Conservation (phyloP, 768 basidiomycete genomes). For the Pleurotus citrinopileatus region DNA sequence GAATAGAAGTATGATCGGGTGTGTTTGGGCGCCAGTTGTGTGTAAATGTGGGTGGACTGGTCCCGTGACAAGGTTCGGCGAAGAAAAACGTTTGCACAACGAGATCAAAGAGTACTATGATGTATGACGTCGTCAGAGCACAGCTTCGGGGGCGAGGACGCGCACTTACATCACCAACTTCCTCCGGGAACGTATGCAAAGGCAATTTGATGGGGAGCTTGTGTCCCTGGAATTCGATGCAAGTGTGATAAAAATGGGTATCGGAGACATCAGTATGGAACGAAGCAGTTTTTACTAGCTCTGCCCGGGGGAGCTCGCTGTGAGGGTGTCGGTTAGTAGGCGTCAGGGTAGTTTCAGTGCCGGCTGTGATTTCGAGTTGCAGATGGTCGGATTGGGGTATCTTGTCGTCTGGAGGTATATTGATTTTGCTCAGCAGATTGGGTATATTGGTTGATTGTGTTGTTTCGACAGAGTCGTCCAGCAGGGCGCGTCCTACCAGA, state of each 20-base stretch:
- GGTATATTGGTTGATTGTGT: neutral
- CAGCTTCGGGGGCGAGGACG: neutral
- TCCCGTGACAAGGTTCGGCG: constrained; percentile 30
- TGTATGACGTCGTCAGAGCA: neutral
- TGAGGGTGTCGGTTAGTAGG: constrained; percentile 18
- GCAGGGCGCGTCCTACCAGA: constrained; percentile 36
- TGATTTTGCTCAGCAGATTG: neutral
- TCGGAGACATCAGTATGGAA: constrained; percentile 28
- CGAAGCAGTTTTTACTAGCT: constrained; percentile 29
- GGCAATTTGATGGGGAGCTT: constrained; percentile 69
- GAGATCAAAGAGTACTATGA: constrained; percentile 71
- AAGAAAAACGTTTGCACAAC: constrained; percentile 41
- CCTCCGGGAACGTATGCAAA: constrained; percentile 62
- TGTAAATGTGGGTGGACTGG: constrained; percentile 72
- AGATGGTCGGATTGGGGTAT: neutral
- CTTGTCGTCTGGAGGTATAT: neutral
- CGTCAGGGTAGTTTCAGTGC: neutral
- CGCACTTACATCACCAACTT: constrained; percentile 67
- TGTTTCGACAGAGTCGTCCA: constrained; percentile 18
- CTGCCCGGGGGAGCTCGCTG: constrained; percentile 22
- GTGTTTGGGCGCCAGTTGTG: constrained; percentile 67
- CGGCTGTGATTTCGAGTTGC: neutral
- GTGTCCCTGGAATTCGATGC: constrained; percentile 59
- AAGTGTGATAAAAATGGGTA: constrained; percentile 73
- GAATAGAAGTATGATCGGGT: constrained; percentile 72